Base-by-base conservation (phyloP, 768 basidiomycete species). In the Tylopilus rubrobrunneus region DNA sequence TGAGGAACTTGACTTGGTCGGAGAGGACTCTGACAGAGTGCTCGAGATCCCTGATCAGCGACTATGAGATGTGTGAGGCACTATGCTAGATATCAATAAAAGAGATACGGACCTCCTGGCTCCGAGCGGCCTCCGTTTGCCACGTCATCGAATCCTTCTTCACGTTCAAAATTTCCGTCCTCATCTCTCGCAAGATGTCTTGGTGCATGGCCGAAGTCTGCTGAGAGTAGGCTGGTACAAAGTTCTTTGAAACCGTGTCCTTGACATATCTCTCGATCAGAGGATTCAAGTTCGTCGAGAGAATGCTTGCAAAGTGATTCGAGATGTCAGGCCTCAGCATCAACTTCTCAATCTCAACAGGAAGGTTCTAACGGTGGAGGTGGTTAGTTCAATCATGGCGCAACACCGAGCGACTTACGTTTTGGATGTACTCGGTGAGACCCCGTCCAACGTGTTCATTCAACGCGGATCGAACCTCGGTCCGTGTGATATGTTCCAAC, bases 1-100 rank as follows among this genome's bases (percentile, higher is more conserved):
- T 83, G 56, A 90, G 70, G 73, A 84, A 89, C 67, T 90, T 92
- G 63, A 93, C 82, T 66, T 93, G 91, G 47, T 93, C 91, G 29
- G 86, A 79, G 51, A 93, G 74, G 23, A 81, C 62, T 49, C 89
- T 78, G 51, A 93, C 85, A 7, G 82, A 83, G 60, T 85, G 86
- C 69, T 92, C 91, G 52, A 93, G 78, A 40, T 92, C 89, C 56
- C 89, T 81, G 52, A 93, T 87, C 25, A 86, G 74, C 28, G 81
- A 74, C 90, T 92, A 54, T 14, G 31, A 42, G 14, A 61, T 23
- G 55, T 48, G 57, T 56, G 49, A 51, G 59, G 41, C 60, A 15
- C 7, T 34, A 41, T 14, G 25, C 19, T 7, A 12, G 46, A 9
- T 31, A 33, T 23, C 47, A 25, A 10, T 23, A 43, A 44, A 31